These are phyloP conservation scores for Phytophthora capsici DNA, from an alignment of 352 stramenopile genomes.

Conservation along the genomic window DNA sequence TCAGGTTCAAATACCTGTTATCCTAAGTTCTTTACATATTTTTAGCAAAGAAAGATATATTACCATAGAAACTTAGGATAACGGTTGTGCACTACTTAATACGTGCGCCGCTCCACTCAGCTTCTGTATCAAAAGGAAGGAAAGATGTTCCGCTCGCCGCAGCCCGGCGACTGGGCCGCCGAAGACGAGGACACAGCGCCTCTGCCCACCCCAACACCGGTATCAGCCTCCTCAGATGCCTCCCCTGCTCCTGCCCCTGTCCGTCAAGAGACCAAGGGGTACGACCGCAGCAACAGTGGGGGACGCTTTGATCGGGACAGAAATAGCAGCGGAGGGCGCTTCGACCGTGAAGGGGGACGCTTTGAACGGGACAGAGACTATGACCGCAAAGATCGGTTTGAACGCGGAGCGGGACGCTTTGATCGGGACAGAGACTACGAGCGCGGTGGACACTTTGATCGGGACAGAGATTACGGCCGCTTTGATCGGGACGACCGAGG, in stretches of 20 bases:
- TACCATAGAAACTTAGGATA: not conserved
- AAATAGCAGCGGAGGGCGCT: conserved; percentile 6
- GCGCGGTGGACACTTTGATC: conserved; percentile 13
- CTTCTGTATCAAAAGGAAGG: not conserved
- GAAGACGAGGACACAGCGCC: conserved; percentile 66
- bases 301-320: conserved; percentile 27
- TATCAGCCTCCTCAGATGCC: not conserved
- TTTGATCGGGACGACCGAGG: conserved; percentile 14
- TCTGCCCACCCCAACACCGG: conserved; percentile 12
- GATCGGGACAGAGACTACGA: conserved; percentile 12
- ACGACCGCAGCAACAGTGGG: conserved; percentile 15
- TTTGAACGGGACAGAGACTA: conserved; percentile 27
- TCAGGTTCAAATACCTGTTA: not conserved
- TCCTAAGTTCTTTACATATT: too few relatives aligned
- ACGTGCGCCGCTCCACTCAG: conserved; percentile 3
- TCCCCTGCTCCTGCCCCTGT: not conserved
- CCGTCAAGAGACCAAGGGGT: conserved; percentile 10
- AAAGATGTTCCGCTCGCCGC: conserved; percentile 73
- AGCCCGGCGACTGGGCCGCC: conserved; percentile 76
- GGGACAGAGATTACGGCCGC: conserved; percentile 7
- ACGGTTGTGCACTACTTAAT: not conserved
- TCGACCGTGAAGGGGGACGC: conserved; percentile 12
- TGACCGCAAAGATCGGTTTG: conserved; percentile 12
- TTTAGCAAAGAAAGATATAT: not conserved
- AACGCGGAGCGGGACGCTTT: conserved; percentile 17